Evolutionary conservation across 352 stramenopile species (phyloP).

Genomic region (Phytopythium helicoides): DNA sequence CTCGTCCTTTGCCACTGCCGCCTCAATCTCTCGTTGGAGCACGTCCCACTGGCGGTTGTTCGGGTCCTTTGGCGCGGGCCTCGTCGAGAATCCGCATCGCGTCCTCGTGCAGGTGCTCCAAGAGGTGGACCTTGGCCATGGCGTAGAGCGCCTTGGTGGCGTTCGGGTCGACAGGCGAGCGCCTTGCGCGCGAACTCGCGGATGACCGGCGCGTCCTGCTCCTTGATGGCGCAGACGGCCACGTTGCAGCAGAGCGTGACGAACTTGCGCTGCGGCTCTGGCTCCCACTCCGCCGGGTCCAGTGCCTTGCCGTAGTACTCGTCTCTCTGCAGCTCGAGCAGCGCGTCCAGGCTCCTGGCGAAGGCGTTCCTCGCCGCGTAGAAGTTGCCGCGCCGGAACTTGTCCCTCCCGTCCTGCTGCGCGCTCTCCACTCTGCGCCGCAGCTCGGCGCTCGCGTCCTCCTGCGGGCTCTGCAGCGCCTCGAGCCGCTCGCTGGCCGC

Average conservation of each 20-base stretch:
- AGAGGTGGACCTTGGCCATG: conserved; percentile 57
- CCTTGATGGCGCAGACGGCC: conserved; percentile 74
- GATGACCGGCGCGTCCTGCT: conserved; percentile 48
- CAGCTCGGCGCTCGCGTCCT: conserved; percentile 19
- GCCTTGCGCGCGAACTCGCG: conserved; percentile 60
- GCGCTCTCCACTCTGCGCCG: conserved; percentile 38
- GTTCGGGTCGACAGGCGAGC: conserved; percentile 34
- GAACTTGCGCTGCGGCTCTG: conserved; percentile 38
- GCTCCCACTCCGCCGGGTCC: conserved; percentile 36
- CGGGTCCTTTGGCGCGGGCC: conserved; percentile 35
- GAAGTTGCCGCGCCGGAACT: conserved; percentile 60
- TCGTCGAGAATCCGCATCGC: conserved; percentile 32
- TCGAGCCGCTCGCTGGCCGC: conserved; percentile 22
- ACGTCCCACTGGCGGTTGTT: conserved; percentile 48
- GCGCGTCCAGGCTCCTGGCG: conserved; percentile 32
- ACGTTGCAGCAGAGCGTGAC: conserved; percentile 77
- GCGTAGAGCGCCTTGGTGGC: conserved; percentile 72
- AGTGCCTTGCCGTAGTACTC: conserved; percentile 45
- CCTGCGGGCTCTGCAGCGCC: conserved; percentile 1
- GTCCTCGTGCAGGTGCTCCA: conserved; percentile 58
- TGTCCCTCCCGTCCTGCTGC: conserved; percentile 58
- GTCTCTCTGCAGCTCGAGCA: conserved; percentile 40
- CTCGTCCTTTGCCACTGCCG: conserved; percentile 21
- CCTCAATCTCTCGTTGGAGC: conserved; percentile 46
- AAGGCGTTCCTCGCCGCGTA: conserved; percentile 75